Evolutionary conservation across 2,329 filamentous ascomycete species (phyloP).

Genomic region (Atkinsonella hypoxylon): DNA sequence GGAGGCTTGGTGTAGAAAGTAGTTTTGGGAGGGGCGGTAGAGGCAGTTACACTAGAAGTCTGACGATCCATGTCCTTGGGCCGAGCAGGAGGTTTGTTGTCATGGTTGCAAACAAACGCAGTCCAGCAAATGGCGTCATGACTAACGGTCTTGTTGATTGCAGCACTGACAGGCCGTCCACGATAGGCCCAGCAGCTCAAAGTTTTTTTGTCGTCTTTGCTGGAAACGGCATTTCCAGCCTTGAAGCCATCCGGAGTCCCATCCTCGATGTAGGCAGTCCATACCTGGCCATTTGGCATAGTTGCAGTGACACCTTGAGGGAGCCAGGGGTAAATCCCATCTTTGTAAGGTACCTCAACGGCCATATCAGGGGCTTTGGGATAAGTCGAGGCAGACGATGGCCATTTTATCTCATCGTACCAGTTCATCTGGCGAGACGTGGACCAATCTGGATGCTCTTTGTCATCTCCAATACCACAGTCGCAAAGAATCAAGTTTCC

Average conservation of each 20-base stretch:
- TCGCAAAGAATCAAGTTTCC: constrained; percentile 30
- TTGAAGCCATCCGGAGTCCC: constrained; percentile 27
- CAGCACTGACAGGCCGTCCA: constrained; percentile 25
- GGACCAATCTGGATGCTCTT: constrained; percentile 27
- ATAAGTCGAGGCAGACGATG: constrained; percentile 20
- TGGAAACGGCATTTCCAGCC: constrained; percentile 27
- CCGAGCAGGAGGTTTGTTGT: constrained; percentile 20
- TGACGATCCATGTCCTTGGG: constrained; percentile 24
- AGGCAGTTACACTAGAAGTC: constrained; percentile 22
- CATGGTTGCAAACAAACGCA: constrained; percentile 29
- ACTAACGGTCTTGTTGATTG: constrained; percentile 26
- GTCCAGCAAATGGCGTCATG: constrained; percentile 26
- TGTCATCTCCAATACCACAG: constrained; percentile 30
- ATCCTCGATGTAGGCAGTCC: constrained; percentile 30
- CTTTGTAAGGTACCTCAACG: constrained; percentile 26
- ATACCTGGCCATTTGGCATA: constrained; percentile 26
- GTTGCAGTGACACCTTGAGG: constrained; percentile 24
- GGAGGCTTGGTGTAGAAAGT: constrained; percentile 20
- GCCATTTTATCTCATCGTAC: constrained; percentile 28
- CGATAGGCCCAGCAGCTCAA: constrained; percentile 31
- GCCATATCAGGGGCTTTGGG: constrained; percentile 26
- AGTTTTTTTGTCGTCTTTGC: constrained; percentile 25
- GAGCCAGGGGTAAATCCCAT: constrained; percentile 28
- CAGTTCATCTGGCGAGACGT: constrained; percentile 33
- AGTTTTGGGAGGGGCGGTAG: constrained; percentile 20